Base-by-base conservation (phyloP, 257 asterid genomes). In the Plantago ovata region DNA sequence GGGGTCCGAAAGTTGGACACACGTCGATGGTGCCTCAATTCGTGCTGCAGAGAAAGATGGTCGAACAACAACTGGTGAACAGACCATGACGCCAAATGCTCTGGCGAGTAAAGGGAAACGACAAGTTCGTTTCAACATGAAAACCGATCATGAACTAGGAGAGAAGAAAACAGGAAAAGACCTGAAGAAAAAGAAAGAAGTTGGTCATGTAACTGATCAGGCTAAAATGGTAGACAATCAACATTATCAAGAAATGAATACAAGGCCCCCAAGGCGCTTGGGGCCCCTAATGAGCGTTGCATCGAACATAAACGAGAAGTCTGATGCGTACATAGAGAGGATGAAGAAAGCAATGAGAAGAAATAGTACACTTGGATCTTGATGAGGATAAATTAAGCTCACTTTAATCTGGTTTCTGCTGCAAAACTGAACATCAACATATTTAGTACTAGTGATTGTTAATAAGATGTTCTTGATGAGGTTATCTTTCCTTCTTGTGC, bases 281-380 rank as follows among this genome's bases (percentile, higher is more conserved):
- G 47, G 80, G 53, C 81, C 76, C 24, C 70, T 67, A 41, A 55
- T 55, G 19, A 54, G 63, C 11, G 79, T 67, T 70, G 61, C 54
- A 0, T 56, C 94, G 1, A 72, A 79, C 60, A 81, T 87, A 22
- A 71, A 84, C 19, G 70, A 75, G 20, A 79, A 66, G 70, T 75
- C 95, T 1, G 89, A 79, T 32, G 76, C 61, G 7, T 87, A 73
- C 54, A 80, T 87, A n/a, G 33, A 66, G 10, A 82, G 71, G 42
- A 80, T 57, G 80, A 78, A 57, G 79, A 81, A 72, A 60, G 79
- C 77, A 6, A 68, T 84, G 79, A 43, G 41, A 50, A 70, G 70
- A 46, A 68, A 47, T 53, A 55, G 38, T 60, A 53, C 56, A 54
- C 64, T 67, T 46, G 78, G 18, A 45, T 43, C 60, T 3, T 28